Conservation (phyloP, 495 filamentous ascomycete species). For the Penicillium herquei region DNA sequence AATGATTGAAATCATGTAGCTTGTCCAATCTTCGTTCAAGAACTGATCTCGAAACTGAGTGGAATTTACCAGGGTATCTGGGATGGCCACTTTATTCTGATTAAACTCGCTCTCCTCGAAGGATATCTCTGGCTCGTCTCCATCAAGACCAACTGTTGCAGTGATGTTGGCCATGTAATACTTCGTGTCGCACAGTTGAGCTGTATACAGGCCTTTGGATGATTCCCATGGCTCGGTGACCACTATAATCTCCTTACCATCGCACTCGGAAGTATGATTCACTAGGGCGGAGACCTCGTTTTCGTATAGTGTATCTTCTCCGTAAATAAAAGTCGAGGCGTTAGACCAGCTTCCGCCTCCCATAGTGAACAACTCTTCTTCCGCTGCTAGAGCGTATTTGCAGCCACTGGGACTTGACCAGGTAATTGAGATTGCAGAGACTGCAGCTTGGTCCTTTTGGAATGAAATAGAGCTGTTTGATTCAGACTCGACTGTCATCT, state of each 20-base stretch:
- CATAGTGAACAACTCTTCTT: background rate
- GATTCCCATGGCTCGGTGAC: conserved; percentile 17
- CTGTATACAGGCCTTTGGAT: background rate
- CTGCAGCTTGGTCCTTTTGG: background rate
- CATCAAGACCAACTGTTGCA: conserved; percentile 15
- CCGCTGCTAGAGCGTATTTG: conserved; percentile 10
- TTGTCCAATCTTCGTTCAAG: conserved; percentile 22
- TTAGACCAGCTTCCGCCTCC: conserved; percentile 25
- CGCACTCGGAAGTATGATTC: conserved; percentile 14
- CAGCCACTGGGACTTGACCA: conserved; percentile 18
- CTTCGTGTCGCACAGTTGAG: conserved; percentile 21
- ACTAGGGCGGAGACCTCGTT: background rate
- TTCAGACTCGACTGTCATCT: conserved; percentile 17
- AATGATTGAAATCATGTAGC: conserved; percentile 23
- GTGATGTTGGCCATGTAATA: conserved; percentile 35
- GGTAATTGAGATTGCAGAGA: conserved; percentile 8
- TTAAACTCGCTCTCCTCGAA: conserved; percentile 25
- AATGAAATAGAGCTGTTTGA: background rate
- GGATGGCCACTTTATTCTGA: conserved; percentile 11
- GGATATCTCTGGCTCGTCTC: conserved; percentile 17
- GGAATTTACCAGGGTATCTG: conserved; percentile 18
- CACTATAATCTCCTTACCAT: conserved; percentile 13
- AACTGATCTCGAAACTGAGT: conserved; percentile 10
- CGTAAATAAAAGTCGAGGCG: conserved; percentile 18
- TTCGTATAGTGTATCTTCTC: background rate